Base-by-base conservation (phyloP, 2,329 filamentous ascomycete species). In the Aspergillus neoniger region DNA sequence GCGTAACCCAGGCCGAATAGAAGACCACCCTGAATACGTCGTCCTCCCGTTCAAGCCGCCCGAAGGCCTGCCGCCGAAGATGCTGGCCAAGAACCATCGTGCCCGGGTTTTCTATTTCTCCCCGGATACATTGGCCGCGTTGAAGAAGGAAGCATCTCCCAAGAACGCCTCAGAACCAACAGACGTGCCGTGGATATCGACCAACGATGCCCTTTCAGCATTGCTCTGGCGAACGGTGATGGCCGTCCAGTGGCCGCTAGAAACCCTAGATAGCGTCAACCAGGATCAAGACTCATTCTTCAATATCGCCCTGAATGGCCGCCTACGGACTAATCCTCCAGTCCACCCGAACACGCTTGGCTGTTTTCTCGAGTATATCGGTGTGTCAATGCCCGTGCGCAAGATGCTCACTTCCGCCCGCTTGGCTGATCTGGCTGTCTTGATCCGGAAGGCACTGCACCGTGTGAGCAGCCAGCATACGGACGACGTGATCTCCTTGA, bases 341-440 rank as follows among this genome's bases (percentile, higher is more conserved):
- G 65, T 79, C 4, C 73, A 78, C 55, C 70, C 73, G 2, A 66
- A 69, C 1, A 77, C 75, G 0, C 67, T 78, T 19, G 77, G 77
- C 6, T 77, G 77, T 54, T 78, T 77, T 58, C 67, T 79, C 9
- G 76, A 75, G 38, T 79, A 74, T 59, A 69, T 76, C 3, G 69
- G 69, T 4, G 69, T 72, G 8, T 59, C 56, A 1, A 47, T 28
- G 19, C 52, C 67, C 1, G 63, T 69, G 14, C 65, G 66, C 12
- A 67, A 71, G 58, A 74, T 77, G 60, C 67, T 76, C 9, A 58
- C 61, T 2, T 52, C 65, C n/a, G 41, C 65, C 10, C 72, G 57
- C 53, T 55, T 79, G 7, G 74, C 73, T 5, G 71, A 76, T 51
- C 63, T 76, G 10, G 77, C 77, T 0, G 55, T 71, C n/a, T 58